Percentiles rank a stretch among this genome's conserved stretches.
Conservation (phyloP, 768 basidiomycete genomes). For the Solioccasus polychromus region DNA sequence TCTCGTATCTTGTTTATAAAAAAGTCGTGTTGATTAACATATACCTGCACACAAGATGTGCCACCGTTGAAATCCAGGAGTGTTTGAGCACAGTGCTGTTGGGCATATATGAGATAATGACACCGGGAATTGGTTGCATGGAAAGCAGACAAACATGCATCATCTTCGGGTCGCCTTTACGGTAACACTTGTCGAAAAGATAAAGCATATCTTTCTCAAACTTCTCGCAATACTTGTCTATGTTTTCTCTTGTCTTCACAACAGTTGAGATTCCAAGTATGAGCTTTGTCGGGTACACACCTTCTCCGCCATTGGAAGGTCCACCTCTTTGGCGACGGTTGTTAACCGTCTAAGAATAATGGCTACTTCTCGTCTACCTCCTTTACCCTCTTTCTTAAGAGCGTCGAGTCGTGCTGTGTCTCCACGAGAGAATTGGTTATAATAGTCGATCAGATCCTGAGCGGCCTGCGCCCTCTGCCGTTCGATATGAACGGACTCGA, state of each 20-base stretch:
- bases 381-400: constrained; percentile 82
- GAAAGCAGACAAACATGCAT: constrained; percentile 74
- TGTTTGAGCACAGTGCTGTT: constrained; percentile 96
- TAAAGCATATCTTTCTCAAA: constrained; percentile 99
- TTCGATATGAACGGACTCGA: constrained; percentile 91
- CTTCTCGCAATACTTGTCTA: constrained; percentile 97
- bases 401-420: constrained; percentile 74
- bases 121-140: constrained; percentile 5
- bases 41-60: constrained; percentile 93
- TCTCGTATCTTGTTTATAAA: constrained; percentile 92
- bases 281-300: constrained; percentile 37
- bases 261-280: not conserved
- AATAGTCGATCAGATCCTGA: constrained; percentile 89
- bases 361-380: constrained; percentile 86
- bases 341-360: constrained; percentile 81
- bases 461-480: constrained; percentile 92
- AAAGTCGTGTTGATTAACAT: constrained; percentile 99
- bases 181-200: constrained; percentile 92
- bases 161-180: constrained; percentile 97
- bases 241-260: constrained; percentile 77
- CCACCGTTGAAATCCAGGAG: constrained; percentile 98
- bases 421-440: constrained; percentile 85
- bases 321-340: constrained; percentile 91
- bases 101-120: constrained; percentile 8
- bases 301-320: constrained; percentile 77